These are phyloP conservation scores for Aspergillus floridensis DNA, from an alignment of 2,329 filamentous ascomycete genomes.

Conservation along the genomic window DNA sequence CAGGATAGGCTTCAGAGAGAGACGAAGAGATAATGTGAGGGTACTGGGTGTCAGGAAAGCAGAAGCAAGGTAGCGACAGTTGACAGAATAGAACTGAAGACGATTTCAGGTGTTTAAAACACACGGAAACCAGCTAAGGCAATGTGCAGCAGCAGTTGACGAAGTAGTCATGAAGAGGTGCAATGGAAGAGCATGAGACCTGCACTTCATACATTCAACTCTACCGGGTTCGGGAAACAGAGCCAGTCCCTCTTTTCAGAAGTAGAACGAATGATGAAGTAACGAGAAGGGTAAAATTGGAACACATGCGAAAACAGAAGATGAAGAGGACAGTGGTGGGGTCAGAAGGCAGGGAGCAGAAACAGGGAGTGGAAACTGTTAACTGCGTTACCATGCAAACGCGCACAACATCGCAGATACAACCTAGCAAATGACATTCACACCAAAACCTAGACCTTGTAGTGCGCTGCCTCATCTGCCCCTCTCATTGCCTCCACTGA, in stretches of 20 bases:
- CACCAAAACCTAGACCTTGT: neutral
- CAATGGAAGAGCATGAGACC: neutral
- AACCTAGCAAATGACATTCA: neutral
- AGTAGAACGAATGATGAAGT: neutral
- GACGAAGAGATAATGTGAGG: neutral
- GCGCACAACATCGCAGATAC: neutral
- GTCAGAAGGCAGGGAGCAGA: neutral
- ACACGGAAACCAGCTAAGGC: neutral
- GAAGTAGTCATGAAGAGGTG: no score
- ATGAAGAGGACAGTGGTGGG: neutral
- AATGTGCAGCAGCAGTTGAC: neutral
- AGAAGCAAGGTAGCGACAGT: neutral
- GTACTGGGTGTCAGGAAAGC: neutral
- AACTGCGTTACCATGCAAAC: neutral
- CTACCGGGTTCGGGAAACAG: neutral
- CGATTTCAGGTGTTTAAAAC: no score
- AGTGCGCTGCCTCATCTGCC: neutral
- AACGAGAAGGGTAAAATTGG: neutral
- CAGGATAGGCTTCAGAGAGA: neutral
- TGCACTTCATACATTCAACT: neutral
- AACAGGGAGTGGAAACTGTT: neutral
- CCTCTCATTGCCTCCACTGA: neutral
- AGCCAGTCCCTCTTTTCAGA: neutral
- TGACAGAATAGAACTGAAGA: neutral
- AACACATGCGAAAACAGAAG: neutral